Evolutionary conservation across 257 asterid species (phyloP), one percentile per base, ranked within the genome.

Genomic region (Parsonsia alboflavescens): DNA sequence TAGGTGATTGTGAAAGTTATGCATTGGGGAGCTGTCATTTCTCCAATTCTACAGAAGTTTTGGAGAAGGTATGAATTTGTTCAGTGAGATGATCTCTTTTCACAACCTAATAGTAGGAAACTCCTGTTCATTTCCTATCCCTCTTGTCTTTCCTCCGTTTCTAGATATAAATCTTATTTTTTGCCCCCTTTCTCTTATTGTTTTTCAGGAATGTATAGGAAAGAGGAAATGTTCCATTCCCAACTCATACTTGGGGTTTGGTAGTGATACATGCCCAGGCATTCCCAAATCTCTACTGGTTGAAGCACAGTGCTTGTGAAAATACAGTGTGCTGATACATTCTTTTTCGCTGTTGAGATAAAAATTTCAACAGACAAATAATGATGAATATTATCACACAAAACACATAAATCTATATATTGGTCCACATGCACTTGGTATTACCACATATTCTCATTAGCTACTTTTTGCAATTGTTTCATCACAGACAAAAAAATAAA

Each of bases 251-350:
- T 73, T 67, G 79, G 73, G 6, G 62, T 87, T 88, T 71, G 90
- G 95, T 49, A 90, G 84, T 5, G 93, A 87, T 65, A 91, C 89
- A 44, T 87, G 87, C 49, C 89, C 89, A 9, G 94, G 90, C 79
- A 76, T 73, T 71, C 81, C 65, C 17, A 89, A 86, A 75, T 44
- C 78, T 57, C 72, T 88, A 77, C 53, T 84, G 83, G 77, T 87
- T 53, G 88, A 86, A 65, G 96, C 88, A 71, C 85, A 80, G 59
- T 90, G 91, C 76, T 71, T 72, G 79, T 84, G 81, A 81, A 64
- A 63, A 28, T 0, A 5, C 16, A 58, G 36, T 0, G 11, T 10
- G 26, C 0, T 28, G 36, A 24, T 10, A 59, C 5, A 53, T 3
- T 59, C 4, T 58, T 59, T n/a, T 59, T 28, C 41, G 26, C 8